These are phyloP conservation scores for Lanmaoa pseudosensibilis DNA, from an alignment of 768 basidiomycete genomes.

Conservation along the genomic window DNA sequence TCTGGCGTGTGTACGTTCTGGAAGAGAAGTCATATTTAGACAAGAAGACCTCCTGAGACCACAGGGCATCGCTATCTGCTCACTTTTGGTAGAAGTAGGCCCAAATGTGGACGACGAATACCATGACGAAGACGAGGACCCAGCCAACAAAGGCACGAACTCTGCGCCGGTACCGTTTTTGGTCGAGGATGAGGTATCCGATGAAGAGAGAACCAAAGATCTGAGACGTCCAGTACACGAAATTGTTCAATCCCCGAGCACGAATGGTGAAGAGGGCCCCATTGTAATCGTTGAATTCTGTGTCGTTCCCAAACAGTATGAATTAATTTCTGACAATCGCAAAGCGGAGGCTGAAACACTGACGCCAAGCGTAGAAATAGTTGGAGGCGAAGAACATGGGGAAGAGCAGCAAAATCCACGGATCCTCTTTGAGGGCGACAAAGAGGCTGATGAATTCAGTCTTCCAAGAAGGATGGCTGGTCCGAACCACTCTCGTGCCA, in stretches of 20 bases:
- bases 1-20: conserved; percentile 56
- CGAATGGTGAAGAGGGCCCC: conserved; percentile 77
- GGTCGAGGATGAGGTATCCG: conserved; percentile 64
- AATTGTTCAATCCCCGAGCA: conserved; percentile 74
- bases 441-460: conserved; percentile 69
- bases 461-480: conserved; percentile 74
- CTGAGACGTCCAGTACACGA: conserved; percentile 79
- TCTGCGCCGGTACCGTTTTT: conserved; percentile 53
- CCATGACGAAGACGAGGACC: conserved; percentile 60
- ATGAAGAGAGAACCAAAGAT: conserved; percentile 75
- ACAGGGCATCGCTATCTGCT: conserved; percentile 11
- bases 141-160: conserved; percentile 72
- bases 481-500: conserved; percentile 60
- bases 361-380: conserved; percentile 86
- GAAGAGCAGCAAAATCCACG: conserved; percentile 72
- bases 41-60: neutral
- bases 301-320: conserved; percentile 7
- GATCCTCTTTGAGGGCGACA: conserved; percentile 66
- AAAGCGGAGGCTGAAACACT: conserved; percentile 24
- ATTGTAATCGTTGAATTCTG: conserved; percentile 84
- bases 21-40: neutral
- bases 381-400: conserved; percentile 85
- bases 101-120: conserved; percentile 75
- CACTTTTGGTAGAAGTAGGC: conserved; percentile 76
- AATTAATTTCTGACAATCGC: neutral